Evolutionary conservation across 2,329 filamentous ascomycete genomes (phyloP).

Genomic region (Coleophoma cylindrospora): DNA sequence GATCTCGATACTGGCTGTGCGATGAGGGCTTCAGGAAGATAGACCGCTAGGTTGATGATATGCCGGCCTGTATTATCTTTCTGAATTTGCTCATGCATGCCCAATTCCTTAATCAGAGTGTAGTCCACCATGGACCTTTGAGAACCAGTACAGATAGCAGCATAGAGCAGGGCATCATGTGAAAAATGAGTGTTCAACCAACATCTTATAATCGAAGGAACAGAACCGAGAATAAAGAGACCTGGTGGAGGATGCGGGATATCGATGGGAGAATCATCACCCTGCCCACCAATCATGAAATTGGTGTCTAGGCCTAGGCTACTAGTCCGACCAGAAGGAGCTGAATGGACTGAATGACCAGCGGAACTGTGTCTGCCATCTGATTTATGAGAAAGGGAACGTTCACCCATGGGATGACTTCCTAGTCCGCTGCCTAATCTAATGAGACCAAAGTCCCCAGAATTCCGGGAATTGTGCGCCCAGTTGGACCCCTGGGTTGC

Average conservation of each 20-base stretch:
- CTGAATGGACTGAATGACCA: slow-evolving; percentile 74
- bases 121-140: slow-evolving; percentile 80
- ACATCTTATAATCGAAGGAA: slow-evolving; percentile 91
- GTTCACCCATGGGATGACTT: slow-evolving; percentile 78
- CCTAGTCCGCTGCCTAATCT: slow-evolving; percentile 77
- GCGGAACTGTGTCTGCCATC: slow-evolving; percentile 92
- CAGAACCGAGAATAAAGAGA: slow-evolving; percentile 78
- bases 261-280: slow-evolving; percentile 65
- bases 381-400: slow-evolving; percentile 89
- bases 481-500: slow-evolving; percentile 84
- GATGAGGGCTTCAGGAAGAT: slow-evolving; percentile 85
- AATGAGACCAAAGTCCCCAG: slow-evolving; percentile 73
- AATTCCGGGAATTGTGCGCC: slow-evolving; percentile 76
- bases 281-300: slow-evolving; percentile 56
- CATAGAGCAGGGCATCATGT: slow-evolving; percentile 83
- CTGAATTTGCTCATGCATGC: slow-evolving; percentile 61
- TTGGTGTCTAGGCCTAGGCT: slow-evolving; percentile 80
- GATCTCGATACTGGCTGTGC: slow-evolving; percentile 70
- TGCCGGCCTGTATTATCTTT: slow-evolving; percentile 60
- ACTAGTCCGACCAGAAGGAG: slow-evolving; percentile 75
- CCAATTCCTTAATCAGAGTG: slow-evolving; percentile 69
- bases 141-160: slow-evolving; percentile 87
- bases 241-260: slow-evolving; percentile 75
- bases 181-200: slow-evolving; percentile 91
- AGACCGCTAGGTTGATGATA: slow-evolving; percentile 74